phyloP scores from a whole-genome alignment of 2,329 filamentous ascomycete species.

The Zymoseptoria crescenta region DNA sequence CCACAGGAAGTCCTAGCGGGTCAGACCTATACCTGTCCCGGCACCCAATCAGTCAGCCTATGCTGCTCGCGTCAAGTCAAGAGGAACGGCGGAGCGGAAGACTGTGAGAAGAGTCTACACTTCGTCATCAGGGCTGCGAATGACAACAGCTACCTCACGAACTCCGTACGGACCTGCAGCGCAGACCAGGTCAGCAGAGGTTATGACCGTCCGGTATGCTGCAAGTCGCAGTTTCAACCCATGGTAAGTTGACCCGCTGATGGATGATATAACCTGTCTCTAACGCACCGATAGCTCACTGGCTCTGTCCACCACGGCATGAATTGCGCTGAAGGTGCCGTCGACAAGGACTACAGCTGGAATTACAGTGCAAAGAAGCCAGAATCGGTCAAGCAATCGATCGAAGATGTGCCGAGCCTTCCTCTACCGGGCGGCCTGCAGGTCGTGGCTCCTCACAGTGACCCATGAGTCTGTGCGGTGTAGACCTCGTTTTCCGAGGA shows the following conservation, averaged over 20 bases:
- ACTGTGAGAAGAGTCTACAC: neutral
- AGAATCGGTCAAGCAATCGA: neutral
- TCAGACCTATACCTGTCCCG: neutral
- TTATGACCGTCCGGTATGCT: neutral
- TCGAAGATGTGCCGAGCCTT: neutral
- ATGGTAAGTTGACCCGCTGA: neutral
- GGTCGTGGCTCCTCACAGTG: neutral
- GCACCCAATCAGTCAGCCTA: neutral
- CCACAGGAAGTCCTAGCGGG: neutral
- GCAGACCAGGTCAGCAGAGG: neutral
- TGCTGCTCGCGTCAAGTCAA: neutral
- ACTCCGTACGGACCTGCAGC: neutral
- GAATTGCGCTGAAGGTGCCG: neutral
- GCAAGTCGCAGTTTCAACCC: neutral
- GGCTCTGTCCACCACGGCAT: neutral
- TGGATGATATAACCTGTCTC: neutral
- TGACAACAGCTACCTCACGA: neutral
- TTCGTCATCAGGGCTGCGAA: neutral
- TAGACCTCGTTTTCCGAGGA: neutral
- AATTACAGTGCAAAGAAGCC: neutral
- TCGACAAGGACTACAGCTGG: neutral
- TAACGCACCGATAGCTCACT: neutral
- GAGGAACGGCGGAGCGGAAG: neutral
- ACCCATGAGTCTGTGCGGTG: neutral
- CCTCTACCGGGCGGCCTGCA: neutral